These are phyloP conservation scores for Arthrobotrys iridis DNA, from an alignment of 2,329 filamentous ascomycete genomes.

Conservation along the genomic window DNA sequence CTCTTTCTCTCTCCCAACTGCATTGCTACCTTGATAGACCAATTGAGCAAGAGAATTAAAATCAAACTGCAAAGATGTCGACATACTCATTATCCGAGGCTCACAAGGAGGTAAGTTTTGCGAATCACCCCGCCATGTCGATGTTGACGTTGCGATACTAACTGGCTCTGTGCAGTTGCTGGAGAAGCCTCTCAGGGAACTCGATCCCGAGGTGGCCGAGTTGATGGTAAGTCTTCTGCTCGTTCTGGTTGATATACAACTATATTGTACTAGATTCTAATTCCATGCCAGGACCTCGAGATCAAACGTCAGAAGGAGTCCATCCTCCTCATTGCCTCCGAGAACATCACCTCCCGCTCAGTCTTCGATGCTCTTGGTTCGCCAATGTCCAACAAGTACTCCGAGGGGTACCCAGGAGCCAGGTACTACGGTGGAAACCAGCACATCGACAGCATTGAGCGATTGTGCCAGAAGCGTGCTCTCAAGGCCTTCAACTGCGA, in stretches of 20 bases:
- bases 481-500: constrained; percentile 90
- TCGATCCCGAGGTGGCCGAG: constrained; percentile 90
- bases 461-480: constrained; percentile 92
- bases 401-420: constrained; percentile 95
- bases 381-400: constrained; percentile 99
- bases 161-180: constrained; percentile 74
- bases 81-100: constrained; percentile 68
- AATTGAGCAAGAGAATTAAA: constrained; percentile 14
- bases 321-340: constrained; percentile 97
- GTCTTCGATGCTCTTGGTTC: constrained; percentile 97
- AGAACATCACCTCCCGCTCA: constrained; percentile 98
- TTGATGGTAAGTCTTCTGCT: constrained; percentile 79
- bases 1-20: not conserved
- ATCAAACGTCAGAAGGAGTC: constrained; percentile 97
- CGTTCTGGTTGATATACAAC: not conserved
- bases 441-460: constrained; percentile 96
- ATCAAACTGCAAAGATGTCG: constrained; percentile 59
- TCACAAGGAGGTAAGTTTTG: constrained; percentile 67
- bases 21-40: not conserved
- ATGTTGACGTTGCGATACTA: constrained; percentile 59
- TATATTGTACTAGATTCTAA: constrained; percentile 7
- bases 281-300: constrained; percentile 76
- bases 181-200: constrained; percentile 90
- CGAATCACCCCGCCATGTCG: constrained; percentile 12
- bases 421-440: constrained; percentile 99